These are phyloP conservation scores for Piloderma croceum DNA, from an alignment of 768 basidiomycete species.

Conservation along the genomic window DNA sequence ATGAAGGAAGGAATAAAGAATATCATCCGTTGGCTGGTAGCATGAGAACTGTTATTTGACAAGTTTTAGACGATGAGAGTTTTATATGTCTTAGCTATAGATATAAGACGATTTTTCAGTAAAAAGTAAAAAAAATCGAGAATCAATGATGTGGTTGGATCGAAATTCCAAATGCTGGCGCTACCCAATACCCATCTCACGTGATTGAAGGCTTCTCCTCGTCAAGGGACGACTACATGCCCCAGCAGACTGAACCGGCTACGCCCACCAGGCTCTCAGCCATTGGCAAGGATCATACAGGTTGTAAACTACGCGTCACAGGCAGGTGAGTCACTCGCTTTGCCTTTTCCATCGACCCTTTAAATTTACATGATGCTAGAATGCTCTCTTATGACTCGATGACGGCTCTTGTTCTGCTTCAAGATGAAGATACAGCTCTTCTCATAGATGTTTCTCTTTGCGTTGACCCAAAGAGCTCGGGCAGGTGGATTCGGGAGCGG, in stretches of 20 bases:
- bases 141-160: too few species aligned
- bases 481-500: conserved; percentile 48
- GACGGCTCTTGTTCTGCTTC: conserved; percentile 41
- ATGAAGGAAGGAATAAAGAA: too few species aligned
- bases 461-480: conserved; percentile 26
- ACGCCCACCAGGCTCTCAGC: conserved; percentile 37
- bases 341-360: background rate
- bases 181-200: too few species aligned
- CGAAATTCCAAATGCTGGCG: too few species aligned
- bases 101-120: too few species aligned
- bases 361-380: conserved; percentile 28
- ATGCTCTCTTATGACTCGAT: conserved; percentile 51
- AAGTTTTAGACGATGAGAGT: too few species aligned
- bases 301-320: conserved; percentile 52
- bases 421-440: conserved; percentile 46
- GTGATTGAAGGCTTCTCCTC: too few species aligned
- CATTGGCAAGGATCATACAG: conserved; percentile 34
- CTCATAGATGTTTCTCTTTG: conserved; percentile 55
- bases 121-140: too few species aligned
- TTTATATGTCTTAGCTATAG: too few species aligned
- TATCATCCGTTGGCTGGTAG: too few species aligned
- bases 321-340: conserved; percentile 42
- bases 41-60: too few species aligned
- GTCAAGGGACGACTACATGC: too few species aligned
- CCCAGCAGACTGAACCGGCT: conserved; percentile 45